Evolutionary conservation across 768 basidiomycete species (phyloP).

Genomic region (Suillus subaureus): DNA sequence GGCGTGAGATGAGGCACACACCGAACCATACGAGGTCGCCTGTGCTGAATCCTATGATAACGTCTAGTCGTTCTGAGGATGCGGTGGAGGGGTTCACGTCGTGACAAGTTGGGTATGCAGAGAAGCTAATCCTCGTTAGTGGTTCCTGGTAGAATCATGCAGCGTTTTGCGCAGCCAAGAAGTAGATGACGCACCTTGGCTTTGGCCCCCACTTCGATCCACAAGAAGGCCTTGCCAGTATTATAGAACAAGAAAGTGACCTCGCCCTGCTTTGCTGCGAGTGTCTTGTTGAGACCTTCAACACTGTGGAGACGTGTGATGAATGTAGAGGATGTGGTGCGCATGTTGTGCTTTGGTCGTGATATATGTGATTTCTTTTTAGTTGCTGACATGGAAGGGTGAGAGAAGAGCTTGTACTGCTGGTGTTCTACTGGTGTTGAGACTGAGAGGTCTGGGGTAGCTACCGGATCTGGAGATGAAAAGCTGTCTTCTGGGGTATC

Average conservation of each 20-base stretch:
- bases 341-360: slow-evolving; percentile 88
- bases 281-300: slow-evolving; percentile 71
- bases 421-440: slow-evolving; percentile 33
- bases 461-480: slow-evolving; percentile 41
- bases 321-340: slow-evolving; percentile 91
- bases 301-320: slow-evolving; percentile 82
- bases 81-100: slow-evolving; percentile 82
- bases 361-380: slow-evolving; percentile 66
- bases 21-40: slow-evolving; percentile 98
- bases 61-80: slow-evolving; percentile 76
- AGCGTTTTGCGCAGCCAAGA: slow-evolving; percentile 8
- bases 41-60: slow-evolving; percentile 89
- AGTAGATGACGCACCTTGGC: slow-evolving; percentile 59
- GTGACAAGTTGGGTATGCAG: slow-evolving; percentile 87
- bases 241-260: slow-evolving; percentile 88
- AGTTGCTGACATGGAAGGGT: slow-evolving; percentile 39
- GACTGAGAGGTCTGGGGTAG: slow-evolving; percentile 33
- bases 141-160: slow-evolving; percentile 63
- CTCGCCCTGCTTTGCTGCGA: slow-evolving; percentile 84
- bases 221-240: slow-evolving; percentile 77
- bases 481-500: slow-evolving; percentile 68
- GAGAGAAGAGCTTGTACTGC: slow-evolving; percentile 61
- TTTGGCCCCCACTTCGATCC: slow-evolving; percentile 86
- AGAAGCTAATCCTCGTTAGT: slow-evolving; percentile 81
- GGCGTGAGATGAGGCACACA: slow-evolving; percentile 34